phyloP scores from a whole-genome alignment of 371 early-diverging fungal species.

The Mortierella sp. region DNA sequence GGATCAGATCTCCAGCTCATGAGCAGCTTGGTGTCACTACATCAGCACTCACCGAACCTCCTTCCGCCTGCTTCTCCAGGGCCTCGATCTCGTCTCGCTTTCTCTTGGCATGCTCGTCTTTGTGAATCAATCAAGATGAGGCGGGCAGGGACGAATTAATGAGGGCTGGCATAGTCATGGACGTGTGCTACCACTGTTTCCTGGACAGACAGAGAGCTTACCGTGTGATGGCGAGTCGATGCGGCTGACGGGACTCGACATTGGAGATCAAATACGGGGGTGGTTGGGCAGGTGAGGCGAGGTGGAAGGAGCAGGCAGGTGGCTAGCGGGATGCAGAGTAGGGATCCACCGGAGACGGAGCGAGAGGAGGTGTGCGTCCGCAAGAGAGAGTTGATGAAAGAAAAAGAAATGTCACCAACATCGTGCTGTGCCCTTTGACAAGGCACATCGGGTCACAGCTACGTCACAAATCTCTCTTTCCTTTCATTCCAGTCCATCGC shows the following conservation, averaged over 20 bases:
- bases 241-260: constrained; percentile 42
- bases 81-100: constrained; percentile 38
- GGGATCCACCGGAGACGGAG: not conserved
- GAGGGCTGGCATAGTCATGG: no score
- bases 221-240: constrained; percentile 34
- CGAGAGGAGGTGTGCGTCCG: not conserved
- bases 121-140: no score
- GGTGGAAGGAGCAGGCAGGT: not conserved
- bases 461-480: not conserved
- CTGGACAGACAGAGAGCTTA: not conserved
- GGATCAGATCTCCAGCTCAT: not conserved
- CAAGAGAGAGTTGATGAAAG: not conserved
- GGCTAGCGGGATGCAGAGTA: not conserved
- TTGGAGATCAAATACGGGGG: no score
- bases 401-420: not conserved
- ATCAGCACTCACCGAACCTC: constrained; percentile 3
- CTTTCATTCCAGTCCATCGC: no score
- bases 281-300: no score
- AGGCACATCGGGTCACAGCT: no score
- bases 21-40: no score
- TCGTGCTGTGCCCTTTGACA: no score
- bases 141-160: not conserved
- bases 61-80: constrained; percentile 20
- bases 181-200: no score
- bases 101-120: constrained; percentile 44